phyloP scores from a whole-genome alignment of 768 basidiomycete genomes.

The Podaxis sp. region DNA sequence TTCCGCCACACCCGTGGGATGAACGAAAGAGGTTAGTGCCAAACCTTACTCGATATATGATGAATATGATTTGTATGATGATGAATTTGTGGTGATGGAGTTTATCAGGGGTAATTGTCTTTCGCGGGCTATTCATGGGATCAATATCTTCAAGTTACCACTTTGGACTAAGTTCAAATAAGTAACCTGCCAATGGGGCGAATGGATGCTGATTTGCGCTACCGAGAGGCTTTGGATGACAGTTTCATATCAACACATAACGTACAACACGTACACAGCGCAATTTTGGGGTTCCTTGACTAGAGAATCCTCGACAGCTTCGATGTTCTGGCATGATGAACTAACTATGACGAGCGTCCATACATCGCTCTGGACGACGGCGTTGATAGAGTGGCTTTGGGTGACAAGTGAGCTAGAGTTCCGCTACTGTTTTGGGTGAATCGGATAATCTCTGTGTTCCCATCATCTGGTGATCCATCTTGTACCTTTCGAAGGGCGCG shows the following conservation, averaged over 20 bases:
- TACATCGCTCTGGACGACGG: background rate
- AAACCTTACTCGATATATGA: constrained; percentile 1
- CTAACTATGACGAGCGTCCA: background rate
- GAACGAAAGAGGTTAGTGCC: constrained; percentile 6
- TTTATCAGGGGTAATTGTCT: background rate
- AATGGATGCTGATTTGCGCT: background rate
- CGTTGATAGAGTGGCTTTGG: constrained; percentile 1
- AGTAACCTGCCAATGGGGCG: background rate
- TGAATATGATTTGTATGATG: background rate
- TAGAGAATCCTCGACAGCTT: background rate
- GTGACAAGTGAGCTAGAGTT: background rate
- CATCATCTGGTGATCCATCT: background rate
- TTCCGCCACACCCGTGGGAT: background rate
- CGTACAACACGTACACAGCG: constrained; percentile 3
- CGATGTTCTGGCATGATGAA: background rate
- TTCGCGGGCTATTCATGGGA: constrained; percentile 2
- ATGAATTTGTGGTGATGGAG: background rate
- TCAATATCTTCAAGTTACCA: background rate
- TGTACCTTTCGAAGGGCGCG: background rate
- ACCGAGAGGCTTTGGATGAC: background rate
- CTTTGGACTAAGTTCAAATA: background rate
- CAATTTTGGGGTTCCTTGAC: background rate
- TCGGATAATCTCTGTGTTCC: background rate
- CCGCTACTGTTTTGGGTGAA: background rate
- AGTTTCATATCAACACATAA: constrained; percentile 2